A percentile compares a stretch with the other conserved stretches of the same genome.
phyloP scores from a whole-genome alignment of 1,284 basidiomycete species.

The Cryptococcus neoformans region DNA sequence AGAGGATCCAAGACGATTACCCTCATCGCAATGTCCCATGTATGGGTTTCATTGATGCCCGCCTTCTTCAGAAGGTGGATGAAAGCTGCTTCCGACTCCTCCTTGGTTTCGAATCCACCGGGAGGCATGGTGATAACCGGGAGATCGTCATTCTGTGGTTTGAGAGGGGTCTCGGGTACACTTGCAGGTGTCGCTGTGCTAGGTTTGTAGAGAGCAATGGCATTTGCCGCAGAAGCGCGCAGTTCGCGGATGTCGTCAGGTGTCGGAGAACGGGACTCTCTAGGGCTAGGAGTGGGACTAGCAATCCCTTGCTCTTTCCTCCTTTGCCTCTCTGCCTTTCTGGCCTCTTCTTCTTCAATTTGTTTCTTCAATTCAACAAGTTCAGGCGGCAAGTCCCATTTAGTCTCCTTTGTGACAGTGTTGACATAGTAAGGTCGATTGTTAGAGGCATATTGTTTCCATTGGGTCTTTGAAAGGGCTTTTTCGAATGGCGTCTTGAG shows the following conservation, averaged over 20 bases:
- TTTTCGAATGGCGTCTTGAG: conserved; percentile 74
- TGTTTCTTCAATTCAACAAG: conserved; percentile 73
- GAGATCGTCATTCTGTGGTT: conserved; percentile 13
- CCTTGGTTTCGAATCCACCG: conserved; percentile 77
- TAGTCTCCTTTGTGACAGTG: conserved; percentile 51
- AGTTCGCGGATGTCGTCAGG: conserved; percentile 18
- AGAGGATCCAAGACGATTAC: conserved; percentile 96
- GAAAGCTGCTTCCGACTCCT: conserved; percentile 93
- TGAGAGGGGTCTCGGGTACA: conserved; percentile 3
- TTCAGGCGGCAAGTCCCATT: conserved; percentile 91
- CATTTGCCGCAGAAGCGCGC: conserved; percentile 14
- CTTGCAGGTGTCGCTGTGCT: conserved; percentile 7
- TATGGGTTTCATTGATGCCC: conserved; percentile 86
- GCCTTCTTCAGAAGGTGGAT: conserved; percentile 81
- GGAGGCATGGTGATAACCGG: conserved; percentile 63
- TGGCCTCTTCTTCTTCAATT: conserved; percentile 68
- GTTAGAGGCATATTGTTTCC: conserved; percentile 88
- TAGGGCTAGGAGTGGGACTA: conserved; percentile 14
- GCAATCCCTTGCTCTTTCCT: background rate
- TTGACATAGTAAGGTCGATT: conserved; percentile 93
- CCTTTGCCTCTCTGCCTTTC: conserved; percentile 7
- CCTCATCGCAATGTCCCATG: conserved; percentile 98
- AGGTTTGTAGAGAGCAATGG: conserved; percentile 13
- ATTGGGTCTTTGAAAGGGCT: conserved; percentile 78
- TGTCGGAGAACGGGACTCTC: conserved; percentile 17